Evolutionary conservation across 306 rosid genomes (phyloP), one percentile per base, ranked within the genome.

Genomic region (Sindora glabra): DNA sequence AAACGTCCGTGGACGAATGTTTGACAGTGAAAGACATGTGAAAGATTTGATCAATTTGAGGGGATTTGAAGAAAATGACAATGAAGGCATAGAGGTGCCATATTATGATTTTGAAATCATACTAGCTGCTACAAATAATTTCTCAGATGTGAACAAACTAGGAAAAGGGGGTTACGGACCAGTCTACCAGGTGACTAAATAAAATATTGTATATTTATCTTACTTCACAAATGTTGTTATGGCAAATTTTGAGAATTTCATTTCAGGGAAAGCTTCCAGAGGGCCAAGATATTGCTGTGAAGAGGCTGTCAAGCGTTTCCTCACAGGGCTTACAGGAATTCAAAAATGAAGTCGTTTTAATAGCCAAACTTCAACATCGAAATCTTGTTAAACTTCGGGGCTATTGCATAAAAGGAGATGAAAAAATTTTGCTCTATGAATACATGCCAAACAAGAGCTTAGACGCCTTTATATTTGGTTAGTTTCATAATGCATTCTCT

Each of bases 151-250:
- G 21, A 76, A 76, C 19, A 74, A 74, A 58, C 63, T 81, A 0
- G 81, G 83, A 44, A 61, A 26, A 14, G 87, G 83, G 17, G 87
- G 87, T 9, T 77, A 71, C 23, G 87, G 87, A 5, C 64, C 81
- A 12, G 81, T 81, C 33, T 81, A 67, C 67, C 74, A 67, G 79
- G 79, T 74, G 6, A 57, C 10, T 8, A 6, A 17, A 2, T 12
- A 15, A 3, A 10, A 2, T 22, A 19, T n/a, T 7, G 1, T 48
- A 1, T 13, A 36, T 10, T 8, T 38, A 15, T 10, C 10, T 4
- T 1, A 24, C 6, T 46, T 23, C 0, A 2, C 18, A 12, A 22
- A 21, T 26, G 23, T 6, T 18, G 18, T 2, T 0, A 8, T 18
- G 14, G 21, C n/a, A 13, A 15, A 2, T 34, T n/a, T 42, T n/a